Evolutionary conservation across 2,329 filamentous ascomycete species (phyloP).

Genomic region (Colletotrichum incanum): DNA sequence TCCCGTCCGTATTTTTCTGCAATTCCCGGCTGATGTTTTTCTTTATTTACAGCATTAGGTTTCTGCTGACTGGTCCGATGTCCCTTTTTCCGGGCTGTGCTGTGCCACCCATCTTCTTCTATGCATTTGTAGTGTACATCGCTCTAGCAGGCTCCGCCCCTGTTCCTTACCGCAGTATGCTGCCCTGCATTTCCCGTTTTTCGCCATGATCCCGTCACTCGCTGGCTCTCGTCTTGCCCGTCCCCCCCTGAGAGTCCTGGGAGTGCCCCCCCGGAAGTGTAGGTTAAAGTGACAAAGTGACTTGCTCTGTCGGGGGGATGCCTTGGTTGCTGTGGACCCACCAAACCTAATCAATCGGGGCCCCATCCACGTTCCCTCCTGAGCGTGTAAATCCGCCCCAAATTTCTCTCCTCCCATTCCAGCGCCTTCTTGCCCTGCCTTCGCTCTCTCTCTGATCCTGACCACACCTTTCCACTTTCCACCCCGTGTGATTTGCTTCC

Average conservation of each 20-base stretch:
- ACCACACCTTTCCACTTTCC: constrained; percentile 9
- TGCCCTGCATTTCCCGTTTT: constrained; percentile 35
- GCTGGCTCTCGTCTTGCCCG: constrained; percentile 2
- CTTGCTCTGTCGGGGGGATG: constrained; percentile 25
- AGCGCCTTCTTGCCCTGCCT: constrained; percentile 29
- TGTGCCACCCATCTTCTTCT: constrained; percentile 28
- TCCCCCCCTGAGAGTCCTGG: neutral
- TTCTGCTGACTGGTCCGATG: constrained; percentile 25
- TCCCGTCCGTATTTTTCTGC: constrained; percentile 15
- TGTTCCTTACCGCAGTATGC: constrained; percentile 19
- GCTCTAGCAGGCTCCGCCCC: constrained; percentile 34
- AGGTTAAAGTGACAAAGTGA: constrained; percentile 5
- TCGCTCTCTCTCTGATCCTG: constrained; percentile 8
- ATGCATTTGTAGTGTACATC: constrained; percentile 22
- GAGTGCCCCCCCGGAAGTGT: neutral
- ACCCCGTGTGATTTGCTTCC: constrained; percentile 44
- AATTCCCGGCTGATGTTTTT: constrained; percentile 8
- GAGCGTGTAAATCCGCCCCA: constrained; percentile 22
- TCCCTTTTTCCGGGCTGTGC: constrained; percentile 18
- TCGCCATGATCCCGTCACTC: constrained; percentile 25
- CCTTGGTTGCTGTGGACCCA: constrained; percentile 41
- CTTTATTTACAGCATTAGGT: constrained; percentile 4
- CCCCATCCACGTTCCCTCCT: constrained; percentile 38
- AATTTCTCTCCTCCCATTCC: constrained; percentile 38
- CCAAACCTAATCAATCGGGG: constrained; percentile 41